These are phyloP conservation scores for Dunaliella primolecta DNA, from an alignment of 139 green algal genomes.

Conservation along the genomic window DNA sequence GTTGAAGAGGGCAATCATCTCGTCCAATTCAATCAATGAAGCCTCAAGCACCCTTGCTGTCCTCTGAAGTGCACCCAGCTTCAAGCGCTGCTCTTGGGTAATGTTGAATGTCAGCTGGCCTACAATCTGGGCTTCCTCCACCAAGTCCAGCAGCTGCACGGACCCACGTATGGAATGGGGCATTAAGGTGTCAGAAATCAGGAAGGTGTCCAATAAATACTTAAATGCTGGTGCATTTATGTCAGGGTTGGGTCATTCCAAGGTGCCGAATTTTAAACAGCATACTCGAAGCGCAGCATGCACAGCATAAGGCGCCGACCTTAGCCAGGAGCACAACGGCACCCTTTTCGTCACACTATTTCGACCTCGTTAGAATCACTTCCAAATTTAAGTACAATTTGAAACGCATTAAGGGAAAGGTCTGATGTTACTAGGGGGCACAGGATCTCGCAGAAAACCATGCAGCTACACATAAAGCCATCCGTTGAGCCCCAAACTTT, in stretches of 20 bases:
- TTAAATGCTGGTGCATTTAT: too few species aligned
- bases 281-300: too few species aligned
- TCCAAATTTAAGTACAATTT: not conserved
- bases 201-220: not conserved
- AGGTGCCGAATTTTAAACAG: too few species aligned
- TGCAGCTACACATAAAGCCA: too few species aligned
- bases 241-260: not conserved
- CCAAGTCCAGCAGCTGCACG: conserved; percentile 53
- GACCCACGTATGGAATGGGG: not conserved
- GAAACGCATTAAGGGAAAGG: too few species aligned
- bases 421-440: too few species aligned
- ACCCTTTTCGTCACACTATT: too few species aligned
- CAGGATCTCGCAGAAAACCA: too few species aligned
- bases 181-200: not conserved
- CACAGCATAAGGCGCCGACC: too few species aligned
- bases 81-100: conserved; percentile 39
- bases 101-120: conserved; percentile 38
- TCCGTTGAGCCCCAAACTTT: too few species aligned
- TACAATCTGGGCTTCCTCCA: conserved; percentile 33
- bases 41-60: conserved; percentile 56
- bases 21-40: conserved; percentile 47
- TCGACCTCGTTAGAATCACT: not conserved
- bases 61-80: conserved; percentile 5
- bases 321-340: too few species aligned
- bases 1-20: conserved; percentile 45